These are phyloP conservation scores for Lactarius hengduanensis DNA, from an alignment of 768 basidiomycete genomes.

Conservation along the genomic window DNA sequence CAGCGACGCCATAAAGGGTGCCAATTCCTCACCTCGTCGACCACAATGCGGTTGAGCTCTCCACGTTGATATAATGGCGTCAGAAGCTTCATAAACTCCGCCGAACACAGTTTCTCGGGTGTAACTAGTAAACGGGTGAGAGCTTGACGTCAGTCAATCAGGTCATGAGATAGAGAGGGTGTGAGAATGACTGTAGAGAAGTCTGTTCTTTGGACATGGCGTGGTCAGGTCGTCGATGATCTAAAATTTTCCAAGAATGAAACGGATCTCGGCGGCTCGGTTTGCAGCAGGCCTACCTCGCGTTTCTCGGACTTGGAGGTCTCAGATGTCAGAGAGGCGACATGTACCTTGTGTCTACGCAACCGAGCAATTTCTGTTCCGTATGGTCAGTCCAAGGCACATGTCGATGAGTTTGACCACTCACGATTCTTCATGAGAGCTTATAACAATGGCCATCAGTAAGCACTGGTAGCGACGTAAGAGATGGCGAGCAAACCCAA, in stretches of 20 bases:
- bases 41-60: slow-evolving; percentile 68
- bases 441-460: slow-evolving; percentile 32
- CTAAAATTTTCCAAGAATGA: slow-evolving; percentile 37
- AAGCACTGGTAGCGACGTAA: not conserved
- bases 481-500: slow-evolving; percentile 48
- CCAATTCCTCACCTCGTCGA: slow-evolving; percentile 65
- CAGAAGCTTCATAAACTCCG: slow-evolving; percentile 54
- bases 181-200: slow-evolving; percentile 66
- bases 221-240: slow-evolving; percentile 61
- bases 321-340: slow-evolving; percentile 66
- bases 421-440: slow-evolving; percentile 83
- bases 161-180: not conserved
- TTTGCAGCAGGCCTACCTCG: slow-evolving; percentile 42
- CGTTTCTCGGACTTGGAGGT: slow-evolving; percentile 52
- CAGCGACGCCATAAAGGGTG: slow-evolving; percentile 2
- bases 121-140: slow-evolving; percentile 49
- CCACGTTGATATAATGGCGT: slow-evolving; percentile 49
- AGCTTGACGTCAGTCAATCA: not conserved
- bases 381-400: not conserved
- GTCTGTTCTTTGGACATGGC: slow-evolving; percentile 53
- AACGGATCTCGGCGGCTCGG: not conserved
- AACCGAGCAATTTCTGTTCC: slow-evolving; percentile 61
- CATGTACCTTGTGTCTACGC: slow-evolving; percentile 52
- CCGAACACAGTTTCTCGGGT: slow-evolving; percentile 65
- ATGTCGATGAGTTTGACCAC: slow-evolving; percentile 28